Percentiles rank a stretch among this genome's conserved stretches.
Evolutionary conservation across 208 protist species (phyloP).

Genomic region (Leptomonas pyrrhocoris): DNA sequence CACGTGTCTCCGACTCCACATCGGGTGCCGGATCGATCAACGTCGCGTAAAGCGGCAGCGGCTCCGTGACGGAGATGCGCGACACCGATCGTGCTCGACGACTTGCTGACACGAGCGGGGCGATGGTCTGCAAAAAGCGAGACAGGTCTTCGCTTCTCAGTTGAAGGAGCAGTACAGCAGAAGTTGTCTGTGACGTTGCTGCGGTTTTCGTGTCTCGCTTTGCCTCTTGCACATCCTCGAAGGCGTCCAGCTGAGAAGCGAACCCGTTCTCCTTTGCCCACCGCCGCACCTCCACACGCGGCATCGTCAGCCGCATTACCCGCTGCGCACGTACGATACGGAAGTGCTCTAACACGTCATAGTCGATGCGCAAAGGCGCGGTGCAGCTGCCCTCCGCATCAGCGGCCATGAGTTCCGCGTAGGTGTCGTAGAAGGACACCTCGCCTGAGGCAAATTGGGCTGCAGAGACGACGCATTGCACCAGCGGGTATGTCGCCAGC

Average conservation of each 20-base stretch:
- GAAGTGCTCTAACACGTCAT: slow-evolving; percentile 70
- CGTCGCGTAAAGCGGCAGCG: slow-evolving; percentile 45
- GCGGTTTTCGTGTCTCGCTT: not conserved
- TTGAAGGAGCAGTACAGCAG: slow-evolving; percentile 49
- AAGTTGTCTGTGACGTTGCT: not conserved
- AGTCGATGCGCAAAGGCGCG: slow-evolving; percentile 62
- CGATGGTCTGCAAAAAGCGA: slow-evolving; percentile 59
- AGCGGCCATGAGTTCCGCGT: slow-evolving; percentile 59
- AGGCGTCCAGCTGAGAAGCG: slow-evolving; percentile 44
- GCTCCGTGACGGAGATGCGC: slow-evolving; percentile 74
- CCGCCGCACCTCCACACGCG: slow-evolving; percentile 32
- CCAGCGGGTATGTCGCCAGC: slow-evolving; percentile 52
- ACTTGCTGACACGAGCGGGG: slow-evolving; percentile 62
- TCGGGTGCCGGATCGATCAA: slow-evolving; percentile 30
- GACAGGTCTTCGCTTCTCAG: slow-evolving; percentile 52
- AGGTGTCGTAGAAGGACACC: slow-evolving; percentile 65
- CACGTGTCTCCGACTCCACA: not conserved
- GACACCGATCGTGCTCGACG: slow-evolving; percentile 65
- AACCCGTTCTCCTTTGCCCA: slow-evolving; percentile 79
- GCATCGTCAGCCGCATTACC: slow-evolving; percentile 77
- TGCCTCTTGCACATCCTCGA: slow-evolving; percentile 6
- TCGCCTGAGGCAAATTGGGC: slow-evolving; percentile 73
- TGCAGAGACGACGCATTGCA: slow-evolving; percentile 61
- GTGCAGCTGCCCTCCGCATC: slow-evolving; percentile 57
- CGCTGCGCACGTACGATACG: slow-evolving; percentile 66